phyloP scores from a whole-genome alignment of 164 flowering plant genomes.

The Liquidambar formosana region DNA sequence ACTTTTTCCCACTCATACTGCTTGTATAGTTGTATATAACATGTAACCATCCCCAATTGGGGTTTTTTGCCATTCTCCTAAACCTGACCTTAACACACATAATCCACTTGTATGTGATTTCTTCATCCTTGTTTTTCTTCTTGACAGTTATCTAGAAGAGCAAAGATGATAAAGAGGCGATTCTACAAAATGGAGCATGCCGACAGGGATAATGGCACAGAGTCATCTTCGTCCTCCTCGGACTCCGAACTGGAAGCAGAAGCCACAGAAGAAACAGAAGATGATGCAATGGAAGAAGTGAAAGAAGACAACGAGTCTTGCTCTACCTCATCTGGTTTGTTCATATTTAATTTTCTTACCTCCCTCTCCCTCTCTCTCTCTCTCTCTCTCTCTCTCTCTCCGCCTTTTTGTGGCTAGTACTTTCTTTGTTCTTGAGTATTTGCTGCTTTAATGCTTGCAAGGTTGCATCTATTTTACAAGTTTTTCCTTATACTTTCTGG shows the following conservation, averaged over 20 bases:
- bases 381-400: too few species aligned
- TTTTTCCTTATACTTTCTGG: too few species aligned
- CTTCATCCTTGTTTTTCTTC: too few species aligned
- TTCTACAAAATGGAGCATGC: constrained; percentile 52
- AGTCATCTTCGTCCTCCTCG: constrained; percentile 47
- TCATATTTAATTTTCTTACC: background rate
- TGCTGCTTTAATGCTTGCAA: background rate
- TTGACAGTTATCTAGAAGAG: too few species aligned
- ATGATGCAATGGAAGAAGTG: constrained; percentile 14
- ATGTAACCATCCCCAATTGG: too few species aligned
- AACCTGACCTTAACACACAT: too few species aligned
- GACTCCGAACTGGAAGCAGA: constrained; percentile 35
- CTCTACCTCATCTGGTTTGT: constrained; percentile 39
- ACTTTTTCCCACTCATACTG: too few species aligned
- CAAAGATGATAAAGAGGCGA: constrained; percentile 54
- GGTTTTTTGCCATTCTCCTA: too few species aligned
- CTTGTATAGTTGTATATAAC: too few species aligned
- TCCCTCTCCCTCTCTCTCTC: too few species aligned
- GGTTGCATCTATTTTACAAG: background rate
- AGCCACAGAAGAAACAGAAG: constrained; percentile 26
- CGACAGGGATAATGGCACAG: constrained; percentile 32
- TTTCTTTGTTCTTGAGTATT: background rate
- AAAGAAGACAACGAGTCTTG: constrained; percentile 11
- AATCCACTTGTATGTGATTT: too few species aligned
- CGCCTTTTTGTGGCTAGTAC: too few species aligned